A percentile compares a stretch with the other conserved stretches of the same genome.
Conservation (phyloP, 2,329 filamentous ascomycete species). For the Fusarium gaditjirri region DNA sequence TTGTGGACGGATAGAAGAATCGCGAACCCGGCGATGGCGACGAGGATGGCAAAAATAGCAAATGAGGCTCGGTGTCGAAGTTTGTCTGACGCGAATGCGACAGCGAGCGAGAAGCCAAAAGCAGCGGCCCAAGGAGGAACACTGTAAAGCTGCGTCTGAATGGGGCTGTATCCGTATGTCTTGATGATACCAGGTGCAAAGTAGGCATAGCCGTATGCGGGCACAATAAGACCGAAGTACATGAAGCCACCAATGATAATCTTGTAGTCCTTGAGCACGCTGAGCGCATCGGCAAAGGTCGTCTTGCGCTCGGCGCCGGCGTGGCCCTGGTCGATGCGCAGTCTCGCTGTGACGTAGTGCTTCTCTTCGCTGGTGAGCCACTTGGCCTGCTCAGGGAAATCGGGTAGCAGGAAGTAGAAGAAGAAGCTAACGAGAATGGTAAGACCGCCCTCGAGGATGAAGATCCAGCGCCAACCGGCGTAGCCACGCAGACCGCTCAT, state of each 20-base stretch:
- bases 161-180: conserved; percentile 70
- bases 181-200: conserved; percentile 79
- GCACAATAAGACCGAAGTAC: conserved; percentile 84
- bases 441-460: conserved; percentile 78
- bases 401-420: conserved; percentile 76
- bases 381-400: conserved; percentile 78
- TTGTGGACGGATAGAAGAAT: conserved; percentile 79
- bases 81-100: conserved; percentile 78
- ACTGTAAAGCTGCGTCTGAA: conserved; percentile 67
- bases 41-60: conserved; percentile 71
- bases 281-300: conserved; percentile 66
- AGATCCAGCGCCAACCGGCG: conserved; percentile 82
- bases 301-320: conserved; percentile 72
- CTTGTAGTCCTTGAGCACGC: conserved; percentile 78
- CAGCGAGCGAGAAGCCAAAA: conserved; percentile 80
- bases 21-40: conserved; percentile 79
- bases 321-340: conserved; percentile 75
- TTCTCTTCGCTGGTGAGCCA: conserved; percentile 80
- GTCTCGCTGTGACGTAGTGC: conserved; percentile 71
- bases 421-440: conserved; percentile 70
- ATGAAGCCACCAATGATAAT: conserved; percentile 80
- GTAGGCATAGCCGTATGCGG: conserved; percentile 81
- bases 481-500: conserved; percentile 79
- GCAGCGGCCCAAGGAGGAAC: conserved; percentile 73
- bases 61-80: conserved; percentile 80